Percentiles rank a stretch among this genome's conserved stretches.
phyloP scores from a whole-genome alignment of 2,329 filamentous ascomycete genomes.

The Thermoascus crustaceus region DNA sequence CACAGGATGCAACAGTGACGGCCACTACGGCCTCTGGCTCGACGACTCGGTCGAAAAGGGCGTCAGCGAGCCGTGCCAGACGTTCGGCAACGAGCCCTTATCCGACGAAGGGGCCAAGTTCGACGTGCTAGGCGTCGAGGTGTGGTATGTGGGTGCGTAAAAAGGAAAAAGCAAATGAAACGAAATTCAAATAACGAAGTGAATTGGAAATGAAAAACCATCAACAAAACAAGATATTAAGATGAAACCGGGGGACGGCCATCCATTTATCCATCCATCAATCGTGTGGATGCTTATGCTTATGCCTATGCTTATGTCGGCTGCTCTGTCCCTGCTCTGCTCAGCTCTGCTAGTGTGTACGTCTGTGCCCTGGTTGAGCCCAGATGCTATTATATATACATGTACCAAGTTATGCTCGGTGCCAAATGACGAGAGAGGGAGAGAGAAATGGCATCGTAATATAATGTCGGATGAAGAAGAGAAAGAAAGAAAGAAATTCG shows the following conservation, averaged over 20 bases:
- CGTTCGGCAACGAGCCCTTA: conserved; percentile 88
- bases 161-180: background rate
- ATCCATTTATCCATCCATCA: too few relatives aligned
- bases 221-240: conserved; percentile 9
- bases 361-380: too few relatives aligned
- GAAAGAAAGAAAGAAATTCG: conserved; percentile 20
- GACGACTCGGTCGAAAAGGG: conserved; percentile 78
- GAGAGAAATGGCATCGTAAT: too few relatives aligned
- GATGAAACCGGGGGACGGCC: too few relatives aligned
- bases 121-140: conserved; percentile 78
- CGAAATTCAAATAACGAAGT: conserved; percentile 10
- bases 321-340: too few relatives aligned
- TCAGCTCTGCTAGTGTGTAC: too few relatives aligned
- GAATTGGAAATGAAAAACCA: conserved; percentile 14
- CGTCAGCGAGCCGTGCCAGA: conserved; percentile 74
- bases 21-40: conserved; percentile 88
- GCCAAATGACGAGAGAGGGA: too few relatives aligned
- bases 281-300: too few relatives aligned
- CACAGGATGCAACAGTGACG: conserved; percentile 46
- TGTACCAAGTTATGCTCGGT: too few relatives aligned
- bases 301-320: too few relatives aligned
- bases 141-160: conserved; percentile 75
- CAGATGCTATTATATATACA: too few relatives aligned
- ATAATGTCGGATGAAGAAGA: too few relatives aligned
- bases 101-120: conserved; percentile 93